Conservation (phyloP, 1,139 yeast species). For the Debaryomyces subglobosus region DNA sequence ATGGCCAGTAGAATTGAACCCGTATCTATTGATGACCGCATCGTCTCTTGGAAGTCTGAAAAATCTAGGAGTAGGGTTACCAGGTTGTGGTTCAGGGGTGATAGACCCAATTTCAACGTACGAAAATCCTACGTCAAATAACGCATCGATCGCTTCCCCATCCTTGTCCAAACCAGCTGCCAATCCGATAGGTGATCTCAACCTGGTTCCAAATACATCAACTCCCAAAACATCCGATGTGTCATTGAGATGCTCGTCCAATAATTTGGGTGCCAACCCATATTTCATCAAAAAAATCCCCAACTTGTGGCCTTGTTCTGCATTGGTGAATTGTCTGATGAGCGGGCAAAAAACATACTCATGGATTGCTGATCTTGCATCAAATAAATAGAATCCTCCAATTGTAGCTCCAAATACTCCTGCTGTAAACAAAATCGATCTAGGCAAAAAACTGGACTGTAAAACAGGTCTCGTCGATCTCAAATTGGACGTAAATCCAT, state of each 20-base stretch:
- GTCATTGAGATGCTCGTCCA: conserved; percentile 45
- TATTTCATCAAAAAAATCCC: conserved; percentile 72
- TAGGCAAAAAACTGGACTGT: conserved; percentile 32
- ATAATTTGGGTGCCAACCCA: conserved; percentile 67
- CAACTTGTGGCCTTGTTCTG: conserved; percentile 80
- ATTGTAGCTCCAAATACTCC: conserved; percentile 32
- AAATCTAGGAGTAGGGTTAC: conserved; percentile 89
- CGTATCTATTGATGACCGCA: conserved; percentile 92
- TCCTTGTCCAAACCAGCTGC: conserved; percentile 97
- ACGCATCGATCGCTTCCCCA: conserved; percentile 88
- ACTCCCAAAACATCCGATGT: conserved; percentile 60
- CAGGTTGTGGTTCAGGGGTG: conserved; percentile 92
- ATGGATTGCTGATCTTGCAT: conserved; percentile 81
- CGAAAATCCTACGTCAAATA: conserved; percentile 79
- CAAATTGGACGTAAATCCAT: conserved; percentile 1
- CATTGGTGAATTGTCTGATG: conserved; percentile 71
- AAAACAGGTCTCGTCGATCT: conserved; percentile 10
- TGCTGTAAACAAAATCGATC: conserved; percentile 25
- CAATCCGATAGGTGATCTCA: conserved; percentile 82
- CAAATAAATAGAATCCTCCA: conserved; percentile 51
- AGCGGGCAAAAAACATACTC: conserved; percentile 81
- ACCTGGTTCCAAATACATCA: conserved; percentile 61
- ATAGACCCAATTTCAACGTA: conserved; percentile 93
- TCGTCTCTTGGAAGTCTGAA: conserved; percentile 83
- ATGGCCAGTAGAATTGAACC: conserved; percentile 93